Evolutionary conservation across 148 eudicot species (phyloP).

Genomic region (Cornus florida): DNA sequence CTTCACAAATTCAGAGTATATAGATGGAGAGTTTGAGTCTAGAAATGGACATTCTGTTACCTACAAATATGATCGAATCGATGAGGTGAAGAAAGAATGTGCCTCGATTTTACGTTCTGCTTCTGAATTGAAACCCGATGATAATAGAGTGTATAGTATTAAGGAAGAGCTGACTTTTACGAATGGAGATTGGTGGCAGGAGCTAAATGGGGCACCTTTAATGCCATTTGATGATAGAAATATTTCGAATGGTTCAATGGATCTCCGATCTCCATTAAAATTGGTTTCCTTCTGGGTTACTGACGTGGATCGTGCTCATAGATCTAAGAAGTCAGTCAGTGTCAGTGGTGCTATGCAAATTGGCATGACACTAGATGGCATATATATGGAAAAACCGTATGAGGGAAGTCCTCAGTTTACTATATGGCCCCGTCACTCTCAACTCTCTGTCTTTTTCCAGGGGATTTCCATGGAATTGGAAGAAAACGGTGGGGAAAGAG

Average conservation of each 20-base stretch:
- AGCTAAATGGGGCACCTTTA: constrained; percentile 47
- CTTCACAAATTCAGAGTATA: constrained; percentile 27
- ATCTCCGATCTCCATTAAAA: constrained; percentile 34
- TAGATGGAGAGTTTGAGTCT: constrained; percentile 15
- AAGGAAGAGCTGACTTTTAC: constrained; percentile 58
- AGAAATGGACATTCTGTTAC: constrained; percentile 19
- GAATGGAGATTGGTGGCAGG: constrained; percentile 93
- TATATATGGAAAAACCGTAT: constrained; percentile 26
- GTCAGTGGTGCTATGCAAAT: constrained; percentile 63
- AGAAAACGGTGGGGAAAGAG: constrained; percentile 57
- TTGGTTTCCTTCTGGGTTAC: constrained; percentile 68
- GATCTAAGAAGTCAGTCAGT: constrained; percentile 41
- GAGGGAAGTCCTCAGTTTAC: constrained; percentile 37
- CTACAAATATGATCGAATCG: constrained; percentile 57
- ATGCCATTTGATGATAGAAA: constrained; percentile 69
- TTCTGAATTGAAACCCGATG: constrained; percentile 45
- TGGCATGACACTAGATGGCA: constrained; percentile 51
- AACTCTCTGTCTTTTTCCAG: constrained; percentile 55
- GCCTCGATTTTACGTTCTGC: constrained; percentile 44
- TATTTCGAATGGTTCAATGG: constrained; percentile 13
- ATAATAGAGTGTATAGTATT: constrained; percentile 37
- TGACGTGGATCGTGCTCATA: constrained; percentile 50
- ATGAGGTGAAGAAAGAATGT: constrained; percentile 65
- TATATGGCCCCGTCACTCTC: constrained; percentile 63
- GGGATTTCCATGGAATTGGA: constrained; percentile 69